Evolutionary conservation across 2,329 filamentous ascomycete species (phyloP).

Genomic region (Verticillium isaacii): DNA sequence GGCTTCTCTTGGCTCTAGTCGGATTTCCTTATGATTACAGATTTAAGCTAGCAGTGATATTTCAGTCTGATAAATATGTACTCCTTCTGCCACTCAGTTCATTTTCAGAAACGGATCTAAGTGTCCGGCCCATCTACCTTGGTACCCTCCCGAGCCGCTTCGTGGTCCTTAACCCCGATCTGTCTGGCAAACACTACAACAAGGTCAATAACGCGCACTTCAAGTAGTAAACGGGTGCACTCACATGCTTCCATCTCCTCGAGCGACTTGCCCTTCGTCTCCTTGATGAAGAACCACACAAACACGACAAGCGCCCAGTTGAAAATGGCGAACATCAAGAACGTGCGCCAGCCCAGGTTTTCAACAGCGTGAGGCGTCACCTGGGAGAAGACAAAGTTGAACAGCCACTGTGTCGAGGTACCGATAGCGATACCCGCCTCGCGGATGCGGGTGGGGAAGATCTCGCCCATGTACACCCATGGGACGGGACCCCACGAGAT

Average conservation of each 20-base stretch:
- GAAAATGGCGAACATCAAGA: conserved; percentile 45
- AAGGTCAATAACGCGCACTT: neutral
- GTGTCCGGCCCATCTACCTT: neutral
- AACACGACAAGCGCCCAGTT: conserved; percentile 39
- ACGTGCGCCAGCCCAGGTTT: conserved; percentile 42
- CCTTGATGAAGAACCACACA: conserved; percentile 36
- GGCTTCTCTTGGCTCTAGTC: too few species aligned
- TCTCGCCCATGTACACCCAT: conserved; percentile 45
- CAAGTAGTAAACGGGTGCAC: neutral
- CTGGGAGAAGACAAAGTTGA: conserved; percentile 45
- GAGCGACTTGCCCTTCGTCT: conserved; percentile 37
- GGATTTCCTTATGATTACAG: too few species aligned
- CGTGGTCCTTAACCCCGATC: neutral
- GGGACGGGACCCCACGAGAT: conserved; percentile 48
- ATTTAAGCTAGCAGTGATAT: too few species aligned
- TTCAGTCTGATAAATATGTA: too few species aligned
- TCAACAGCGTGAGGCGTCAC: conserved; percentile 42
- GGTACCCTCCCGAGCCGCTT: neutral
- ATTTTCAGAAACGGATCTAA: too few species aligned
- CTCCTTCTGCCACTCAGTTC: too few species aligned
- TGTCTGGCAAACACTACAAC: neutral
- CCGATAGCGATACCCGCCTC: conserved; percentile 44
- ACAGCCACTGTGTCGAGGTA: conserved; percentile 45
- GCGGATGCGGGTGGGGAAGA: conserved; percentile 46
- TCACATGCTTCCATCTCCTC: conserved; percentile 32